Evolutionary conservation across 2,329 filamentous ascomycete species (phyloP).

Genomic region (Immersiporthe knoxdaviesiana): DNA sequence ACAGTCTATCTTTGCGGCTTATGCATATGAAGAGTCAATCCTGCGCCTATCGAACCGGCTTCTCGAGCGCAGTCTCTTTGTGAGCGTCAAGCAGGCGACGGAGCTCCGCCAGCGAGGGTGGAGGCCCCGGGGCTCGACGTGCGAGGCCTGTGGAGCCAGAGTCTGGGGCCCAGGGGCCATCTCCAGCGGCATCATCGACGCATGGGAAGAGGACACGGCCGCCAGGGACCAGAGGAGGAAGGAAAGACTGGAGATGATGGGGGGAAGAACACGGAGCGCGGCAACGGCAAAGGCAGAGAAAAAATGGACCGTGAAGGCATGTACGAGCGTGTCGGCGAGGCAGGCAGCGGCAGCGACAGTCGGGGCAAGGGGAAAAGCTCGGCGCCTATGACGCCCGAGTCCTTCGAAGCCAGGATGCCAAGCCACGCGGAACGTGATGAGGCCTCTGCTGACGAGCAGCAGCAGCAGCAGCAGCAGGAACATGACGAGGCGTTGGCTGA

Average conservation of each 20-base stretch:
- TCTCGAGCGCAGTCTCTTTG: conserved; percentile 86
- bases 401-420: conserved; percentile 21
- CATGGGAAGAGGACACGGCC: conserved; percentile 71
- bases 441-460: conserved; percentile 44
- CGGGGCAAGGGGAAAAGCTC: conserved; percentile 41
- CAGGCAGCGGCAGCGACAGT: conserved; percentile 31
- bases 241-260: conserved; percentile 44
- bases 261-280: conserved; percentile 26
- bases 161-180: conserved; percentile 85
- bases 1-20: conserved; percentile 88
- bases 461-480: conserved; percentile 51
- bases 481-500: conserved; percentile 46
- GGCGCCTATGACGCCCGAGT: conserved; percentile 29
- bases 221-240: conserved; percentile 51
- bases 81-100: conserved; percentile 75
- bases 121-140: conserved; percentile 83
- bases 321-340: conserved; percentile 38
- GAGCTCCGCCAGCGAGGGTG: conserved; percentile 81
- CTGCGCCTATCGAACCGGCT: conserved; percentile 83
- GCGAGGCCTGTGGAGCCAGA: conserved; percentile 80
- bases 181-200: conserved; percentile 74
- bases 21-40: conserved; percentile 92
- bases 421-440: conserved; percentile 25
- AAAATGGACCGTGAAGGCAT: conserved; percentile 36
- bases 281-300: conserved; percentile 30